Conservation (phyloP, 306 rosid genomes). For the Arachis stenosperma region DNA sequence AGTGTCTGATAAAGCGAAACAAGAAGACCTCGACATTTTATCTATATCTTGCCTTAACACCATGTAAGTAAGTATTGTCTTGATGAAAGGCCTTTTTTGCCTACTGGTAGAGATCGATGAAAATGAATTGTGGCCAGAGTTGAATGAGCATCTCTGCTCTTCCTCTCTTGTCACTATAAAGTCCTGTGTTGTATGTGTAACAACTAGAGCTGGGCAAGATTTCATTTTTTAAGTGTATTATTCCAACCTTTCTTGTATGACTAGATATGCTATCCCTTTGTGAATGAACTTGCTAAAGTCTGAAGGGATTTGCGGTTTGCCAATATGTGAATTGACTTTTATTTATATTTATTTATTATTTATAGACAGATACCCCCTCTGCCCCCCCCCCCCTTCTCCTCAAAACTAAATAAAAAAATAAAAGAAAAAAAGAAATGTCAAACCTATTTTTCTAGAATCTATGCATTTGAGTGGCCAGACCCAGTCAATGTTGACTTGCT, state of each 20-base stretch:
- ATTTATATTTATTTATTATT: slow-evolving; percentile 11
- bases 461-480: slow-evolving; percentile 41
- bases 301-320: slow-evolving; percentile 14
- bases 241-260: slow-evolving; percentile 22
- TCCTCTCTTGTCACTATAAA: slow-evolving; percentile 28
- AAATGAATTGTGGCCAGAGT: slow-evolving; percentile 21
- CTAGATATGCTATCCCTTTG: slow-evolving; percentile 9
- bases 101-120: slow-evolving; percentile 31
- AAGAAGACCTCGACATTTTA: slow-evolving; percentile 86
- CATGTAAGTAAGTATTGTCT: slow-evolving; percentile 67
- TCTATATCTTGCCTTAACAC: slow-evolving; percentile 78
- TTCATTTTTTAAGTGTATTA: slow-evolving; percentile 22
- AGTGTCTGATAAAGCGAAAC: slow-evolving; percentile 86
- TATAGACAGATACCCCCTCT: background rate
- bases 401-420: background rate
- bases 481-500: slow-evolving; percentile 33
- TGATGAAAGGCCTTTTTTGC: slow-evolving; percentile 24
- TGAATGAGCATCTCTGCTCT: slow-evolving; percentile 3
- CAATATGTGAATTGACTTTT: slow-evolving; percentile 15
- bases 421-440: background rate
- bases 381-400: too few relatives aligned
- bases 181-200: slow-evolving; percentile 15
- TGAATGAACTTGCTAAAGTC: slow-evolving; percentile 4
- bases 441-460: background rate
- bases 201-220: slow-evolving; percentile 9